A percentile compares a stretch with the other conserved stretches of the same genome.
Conservation (phyloP, 2,329 filamentous ascomycete genomes). For the Colletotrichum costaricense region DNA sequence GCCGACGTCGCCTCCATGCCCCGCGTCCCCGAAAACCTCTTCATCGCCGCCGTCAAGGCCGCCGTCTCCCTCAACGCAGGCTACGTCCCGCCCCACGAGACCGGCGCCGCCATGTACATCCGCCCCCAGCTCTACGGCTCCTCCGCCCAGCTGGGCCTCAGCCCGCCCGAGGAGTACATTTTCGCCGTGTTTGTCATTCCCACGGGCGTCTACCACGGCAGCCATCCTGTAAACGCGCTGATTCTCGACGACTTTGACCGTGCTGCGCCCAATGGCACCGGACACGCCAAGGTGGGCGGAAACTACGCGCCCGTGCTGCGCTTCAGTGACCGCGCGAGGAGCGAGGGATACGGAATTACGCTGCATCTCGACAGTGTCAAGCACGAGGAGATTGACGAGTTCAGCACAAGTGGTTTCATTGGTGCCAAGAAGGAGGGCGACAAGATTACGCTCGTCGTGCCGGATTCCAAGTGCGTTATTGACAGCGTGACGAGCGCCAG, state of each 20-base stretch:
- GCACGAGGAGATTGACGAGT: constrained; percentile 91
- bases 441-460: constrained; percentile 81
- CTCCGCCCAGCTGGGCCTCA: constrained; percentile 86
- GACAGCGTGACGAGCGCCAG: constrained; percentile 87
- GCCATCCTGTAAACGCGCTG: constrained; percentile 85
- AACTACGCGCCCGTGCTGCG: constrained; percentile 95
- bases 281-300: constrained; percentile 92
- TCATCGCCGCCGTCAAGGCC: constrained; percentile 79
- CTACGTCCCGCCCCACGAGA: constrained; percentile 89
- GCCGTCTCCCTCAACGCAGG: constrained; percentile 91
- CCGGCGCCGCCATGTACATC: constrained; percentile 92
- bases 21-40: constrained; percentile 79
- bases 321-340: constrained; percentile 84
- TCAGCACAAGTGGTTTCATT: constrained; percentile 93
- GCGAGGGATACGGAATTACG: constrained; percentile 91
- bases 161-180: constrained; percentile 89
- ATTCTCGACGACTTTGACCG: constrained; percentile 95
- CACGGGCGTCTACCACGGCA: constrained; percentile 93
- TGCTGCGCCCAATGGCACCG: constrained; percentile 89
- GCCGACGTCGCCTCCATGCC: constrained; percentile 88
- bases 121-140: constrained; percentile 90
- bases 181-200: constrained; percentile 92
- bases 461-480: constrained; percentile 89
- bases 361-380: constrained; percentile 90
- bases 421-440: constrained; percentile 72